Percentiles rank a stretch among this genome's conserved stretches.
Evolutionary conservation across 139 green algal genomes (phyloP).

Genomic region (Zygnema cylindricum): DNA sequence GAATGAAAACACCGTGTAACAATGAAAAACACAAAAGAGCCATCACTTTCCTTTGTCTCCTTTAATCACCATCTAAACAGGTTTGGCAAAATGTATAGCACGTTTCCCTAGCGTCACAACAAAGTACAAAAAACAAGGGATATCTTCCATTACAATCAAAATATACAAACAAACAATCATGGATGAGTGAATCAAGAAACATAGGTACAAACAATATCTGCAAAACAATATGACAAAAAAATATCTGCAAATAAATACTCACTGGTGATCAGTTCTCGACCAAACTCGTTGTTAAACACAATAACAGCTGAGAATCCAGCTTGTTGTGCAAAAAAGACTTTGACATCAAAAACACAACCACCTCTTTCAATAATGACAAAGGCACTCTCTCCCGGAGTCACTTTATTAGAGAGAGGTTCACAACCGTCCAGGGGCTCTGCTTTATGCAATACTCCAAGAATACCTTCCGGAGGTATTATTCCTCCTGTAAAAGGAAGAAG

Average conservation of each 20-base stretch:
- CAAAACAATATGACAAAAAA: conserved; percentile 43
- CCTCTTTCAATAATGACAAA: conserved; percentile 54
- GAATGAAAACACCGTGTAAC: too few species aligned
- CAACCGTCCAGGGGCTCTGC: conserved; percentile 29
- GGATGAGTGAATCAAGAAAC: neutral
- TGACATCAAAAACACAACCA: conserved; percentile 44
- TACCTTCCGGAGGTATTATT: conserved; percentile 34
- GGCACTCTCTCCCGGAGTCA: neutral
- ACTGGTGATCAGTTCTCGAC: conserved; percentile 57
- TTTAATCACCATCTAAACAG: too few species aligned
- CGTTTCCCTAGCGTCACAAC: too few species aligned
- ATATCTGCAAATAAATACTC: conserved; percentile 21
- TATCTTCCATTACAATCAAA: too few species aligned
- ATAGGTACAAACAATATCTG: neutral
- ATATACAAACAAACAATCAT: conserved; percentile 5
- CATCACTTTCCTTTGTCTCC: too few species aligned
- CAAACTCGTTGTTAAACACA: conserved; percentile 47
- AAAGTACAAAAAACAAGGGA: too few species aligned
- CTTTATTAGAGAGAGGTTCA: conserved; percentile 21
- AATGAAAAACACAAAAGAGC: too few species aligned
- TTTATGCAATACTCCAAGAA: conserved; percentile 22
- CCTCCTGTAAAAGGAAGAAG: conserved; percentile 22
- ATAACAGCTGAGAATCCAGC: conserved; percentile 46
- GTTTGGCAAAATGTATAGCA: too few species aligned
- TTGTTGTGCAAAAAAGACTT: conserved; percentile 46